These are phyloP conservation scores for Lasiodiplodia gonubiensis DNA, from an alignment of 2,329 filamentous ascomycete species.

Conservation along the genomic window DNA sequence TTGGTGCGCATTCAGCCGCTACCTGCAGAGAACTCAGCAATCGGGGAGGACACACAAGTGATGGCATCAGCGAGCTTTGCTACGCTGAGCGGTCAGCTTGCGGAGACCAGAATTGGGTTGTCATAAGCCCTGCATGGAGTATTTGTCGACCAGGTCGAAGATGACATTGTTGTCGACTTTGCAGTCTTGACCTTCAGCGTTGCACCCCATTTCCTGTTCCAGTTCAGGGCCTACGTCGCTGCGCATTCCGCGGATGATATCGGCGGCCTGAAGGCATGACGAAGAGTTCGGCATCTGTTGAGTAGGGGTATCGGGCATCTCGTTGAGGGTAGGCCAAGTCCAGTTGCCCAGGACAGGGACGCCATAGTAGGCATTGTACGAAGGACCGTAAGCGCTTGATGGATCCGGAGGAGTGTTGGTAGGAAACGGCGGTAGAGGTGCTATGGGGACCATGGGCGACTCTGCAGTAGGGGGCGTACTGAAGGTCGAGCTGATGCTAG, in stretches of 20 bases:
- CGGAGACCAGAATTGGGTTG: neutral
- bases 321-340: constrained; percentile 28
- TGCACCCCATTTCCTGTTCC: constrained; percentile 50
- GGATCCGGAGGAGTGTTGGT: neutral
- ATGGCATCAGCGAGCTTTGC: neutral
- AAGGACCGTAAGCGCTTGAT: constrained; percentile 3
- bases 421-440: neutral
- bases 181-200: constrained; percentile 45
- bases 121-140: constrained; percentile 34
- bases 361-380: constrained; percentile 3
- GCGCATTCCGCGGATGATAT: constrained; percentile 54
- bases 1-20: too few relatives aligned
- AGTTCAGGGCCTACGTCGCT: constrained; percentile 46
- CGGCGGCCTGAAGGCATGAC: constrained; percentile 50
- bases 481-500: constrained; percentile 3
- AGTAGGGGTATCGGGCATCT: neutral
- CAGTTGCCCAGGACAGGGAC: neutral
- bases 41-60: neutral
- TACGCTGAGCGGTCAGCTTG: neutral
- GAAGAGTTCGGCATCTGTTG: constrained; percentile 35
- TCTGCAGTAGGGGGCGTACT: neutral
- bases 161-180: constrained; percentile 51
- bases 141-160: constrained; percentile 54
- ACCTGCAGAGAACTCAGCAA: neutral
- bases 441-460: neutral